Evolutionary conservation across 2,329 filamentous ascomycete species (phyloP), one percentile per base, ranked within the genome.

Genomic region (Plenodomus tracheiphilus): DNA sequence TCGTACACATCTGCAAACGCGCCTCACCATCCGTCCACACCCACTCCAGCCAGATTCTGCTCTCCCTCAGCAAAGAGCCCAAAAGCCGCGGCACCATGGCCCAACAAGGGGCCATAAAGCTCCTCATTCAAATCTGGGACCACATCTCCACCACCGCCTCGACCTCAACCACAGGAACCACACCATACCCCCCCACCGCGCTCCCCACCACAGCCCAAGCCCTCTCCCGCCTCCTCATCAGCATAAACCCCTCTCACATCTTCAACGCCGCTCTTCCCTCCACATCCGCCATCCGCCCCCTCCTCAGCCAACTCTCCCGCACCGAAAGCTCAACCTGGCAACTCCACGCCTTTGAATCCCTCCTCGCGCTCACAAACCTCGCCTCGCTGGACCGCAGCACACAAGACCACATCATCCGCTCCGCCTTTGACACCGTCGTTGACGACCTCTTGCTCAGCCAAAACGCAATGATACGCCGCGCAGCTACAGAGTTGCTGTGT

Each of bases 281-380:
- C 41, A 86, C 82, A 38, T 88, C 88, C 3, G 90, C 92, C n/a
- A 86, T 97, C 47, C 84, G 89, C 0, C 91, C 93, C 0, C 82
- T 99, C 1, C 74, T 88, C 6, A 85, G 84, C 17, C 87, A 97
- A 45, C 80, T 97, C 15, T 75, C 82, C 0, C 82, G 85, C 5
- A 84, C 88, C 42, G 69, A 74, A 6, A 73, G 66, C 19, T 83
- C 66, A 6, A 61, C 62, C 43, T 89, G 96, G 69, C 82, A 97
- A 13, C 81, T 99, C 0, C 91, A 94, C 0, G 86, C 88, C 0
- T 99, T 97, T 60, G 94, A 99, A 73, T 82, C 88, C 0, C 81
- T 99, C 8, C 87, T 97, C 70, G 93, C 94, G 0, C 82, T 99
- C 30, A 97, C 94, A 0, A 99, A 99, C 62, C 82, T 99, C 7